A percentile compares a stretch with the other conserved stretches of the same genome.
Evolutionary conservation across 768 basidiomycete genomes (phyloP).

Genomic region (Dioszegia crocea): DNA sequence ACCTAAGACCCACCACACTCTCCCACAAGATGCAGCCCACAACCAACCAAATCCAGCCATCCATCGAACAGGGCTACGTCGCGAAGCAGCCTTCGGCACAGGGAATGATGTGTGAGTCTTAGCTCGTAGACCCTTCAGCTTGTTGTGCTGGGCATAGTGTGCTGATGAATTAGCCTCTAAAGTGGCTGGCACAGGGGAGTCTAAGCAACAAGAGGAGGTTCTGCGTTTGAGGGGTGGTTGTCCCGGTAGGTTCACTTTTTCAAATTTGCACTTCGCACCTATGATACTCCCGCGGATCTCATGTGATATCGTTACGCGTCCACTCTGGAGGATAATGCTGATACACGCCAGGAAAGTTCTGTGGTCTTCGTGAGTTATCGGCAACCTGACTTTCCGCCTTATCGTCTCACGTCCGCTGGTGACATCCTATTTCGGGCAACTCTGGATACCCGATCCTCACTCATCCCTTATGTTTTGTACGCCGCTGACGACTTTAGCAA

Average conservation of each 20-base stretch:
- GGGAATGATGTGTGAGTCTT: slow-evolving; percentile 36
- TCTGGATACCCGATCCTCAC: no score
- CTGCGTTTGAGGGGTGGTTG: slow-evolving; percentile 41
- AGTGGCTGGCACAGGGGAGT: background rate
- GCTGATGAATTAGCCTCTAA: slow-evolving; percentile 10
- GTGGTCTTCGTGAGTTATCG: no score
- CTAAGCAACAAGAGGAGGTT: slow-evolving; percentile 25
- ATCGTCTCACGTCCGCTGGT: no score
- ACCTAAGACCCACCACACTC: background rate
- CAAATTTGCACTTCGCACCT: background rate
- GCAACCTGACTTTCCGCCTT: no score
- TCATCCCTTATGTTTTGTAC: no score
- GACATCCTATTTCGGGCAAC: no score
- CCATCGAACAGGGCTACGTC: slow-evolving; percentile 23
- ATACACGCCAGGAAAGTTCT: no score
- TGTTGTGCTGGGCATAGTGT: no score
- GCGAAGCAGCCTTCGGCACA: slow-evolving; percentile 32
- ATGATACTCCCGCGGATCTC: no score
- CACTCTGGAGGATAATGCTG: no score
- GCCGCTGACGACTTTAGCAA: background rate
- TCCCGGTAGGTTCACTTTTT: slow-evolving; percentile 22
- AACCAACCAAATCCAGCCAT: slow-evolving; percentile 27
- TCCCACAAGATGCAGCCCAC: background rate
- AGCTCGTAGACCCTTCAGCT: no score
- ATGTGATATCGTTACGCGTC: no score